A percentile compares a stretch with the other conserved stretches of the same genome.
Conservation (phyloP, 1,139 yeast genomes). For the Keqinozyma sinolaborantium region DNA sequence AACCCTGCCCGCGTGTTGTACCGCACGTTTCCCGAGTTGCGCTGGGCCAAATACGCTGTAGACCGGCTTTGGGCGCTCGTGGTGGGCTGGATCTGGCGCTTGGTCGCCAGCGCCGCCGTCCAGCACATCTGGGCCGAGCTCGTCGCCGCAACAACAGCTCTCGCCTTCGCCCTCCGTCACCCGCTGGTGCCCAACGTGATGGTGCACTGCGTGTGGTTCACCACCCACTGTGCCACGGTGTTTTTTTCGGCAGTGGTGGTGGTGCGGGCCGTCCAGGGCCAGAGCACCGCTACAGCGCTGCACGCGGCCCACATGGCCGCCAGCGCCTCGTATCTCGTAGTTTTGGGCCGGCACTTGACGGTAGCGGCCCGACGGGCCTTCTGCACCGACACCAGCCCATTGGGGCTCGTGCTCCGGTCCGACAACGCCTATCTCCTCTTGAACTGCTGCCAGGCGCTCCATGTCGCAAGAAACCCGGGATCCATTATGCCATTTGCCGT, state of each 20-base stretch:
- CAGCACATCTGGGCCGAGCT: not conserved
- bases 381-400: conserved; percentile 1
- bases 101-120: not conserved
- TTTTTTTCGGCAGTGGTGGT: no score
- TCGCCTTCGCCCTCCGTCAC: not conserved
- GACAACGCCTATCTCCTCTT: conserved; percentile 43
- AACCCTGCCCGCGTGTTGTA: no score
- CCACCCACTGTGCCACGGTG: not conserved
- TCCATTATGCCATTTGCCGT: conserved; percentile 44
- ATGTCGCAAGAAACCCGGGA: conserved; percentile 19
- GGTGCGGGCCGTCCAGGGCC: no score
- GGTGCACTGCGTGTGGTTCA: not conserved
- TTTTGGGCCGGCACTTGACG: conserved; percentile 15
- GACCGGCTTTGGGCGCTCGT: no score
- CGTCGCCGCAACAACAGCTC: not conserved
- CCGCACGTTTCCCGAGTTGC: not conserved
- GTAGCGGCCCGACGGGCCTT: conserved; percentile 1
- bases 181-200: not conserved
- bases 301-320: no score
- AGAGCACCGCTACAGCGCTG: no score
- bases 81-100: not conserved
- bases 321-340: no score
- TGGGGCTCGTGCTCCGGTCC: conserved; percentile 33
- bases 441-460: conserved; percentile 17
- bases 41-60: no score